phyloP scores from a whole-genome alignment of 1,284 basidiomycete species.

The Phlebopus sp. region DNA sequence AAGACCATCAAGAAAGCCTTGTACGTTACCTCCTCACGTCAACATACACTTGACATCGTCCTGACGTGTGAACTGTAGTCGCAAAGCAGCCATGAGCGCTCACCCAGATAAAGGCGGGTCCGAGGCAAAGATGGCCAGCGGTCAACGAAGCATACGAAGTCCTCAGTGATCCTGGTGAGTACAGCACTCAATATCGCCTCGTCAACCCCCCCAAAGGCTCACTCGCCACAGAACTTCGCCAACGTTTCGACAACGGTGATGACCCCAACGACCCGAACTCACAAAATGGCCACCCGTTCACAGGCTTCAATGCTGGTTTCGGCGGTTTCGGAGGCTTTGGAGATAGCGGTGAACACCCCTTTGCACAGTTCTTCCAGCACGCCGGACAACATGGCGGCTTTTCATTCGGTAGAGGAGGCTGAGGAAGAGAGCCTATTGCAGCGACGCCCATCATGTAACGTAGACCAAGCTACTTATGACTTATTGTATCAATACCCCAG shows the following conservation, averaged over 20 bases:
- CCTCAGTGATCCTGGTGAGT: constrained; percentile 69
- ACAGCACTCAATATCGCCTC: neutral
- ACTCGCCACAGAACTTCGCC: constrained; percentile 63
- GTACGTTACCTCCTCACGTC: constrained; percentile 39
- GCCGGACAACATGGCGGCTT: constrained; percentile 33
- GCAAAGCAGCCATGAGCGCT: constrained; percentile 79
- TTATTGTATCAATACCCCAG: too few species aligned
- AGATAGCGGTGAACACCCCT: constrained; percentile 50
- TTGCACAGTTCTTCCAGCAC: constrained; percentile 72
- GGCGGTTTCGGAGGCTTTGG: constrained; percentile 40
- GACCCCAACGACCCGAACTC: constrained; percentile 91
- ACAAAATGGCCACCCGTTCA: constrained; percentile 52
- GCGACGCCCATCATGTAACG: neutral
- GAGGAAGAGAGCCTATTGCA: neutral
- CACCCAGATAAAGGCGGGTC: constrained; percentile 96
- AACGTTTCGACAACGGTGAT: constrained; percentile 90
- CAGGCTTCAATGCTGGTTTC: constrained; percentile 45
- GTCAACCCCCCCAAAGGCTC: constrained; percentile 1
- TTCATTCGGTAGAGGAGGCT: constrained; percentile 32
- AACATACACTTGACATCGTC: neutral
- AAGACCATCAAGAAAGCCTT: constrained; percentile 93
- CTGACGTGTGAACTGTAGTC: constrained; percentile 46
- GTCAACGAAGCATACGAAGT: constrained; percentile 98
- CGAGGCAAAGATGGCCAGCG: constrained; percentile 91
- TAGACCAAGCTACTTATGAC: neutral